Evolutionary conservation across 192 early-diverging fungal genomes (phyloP), one percentile per base, ranked within the genome.

Genomic region (Rhizophagus clarus): DNA sequence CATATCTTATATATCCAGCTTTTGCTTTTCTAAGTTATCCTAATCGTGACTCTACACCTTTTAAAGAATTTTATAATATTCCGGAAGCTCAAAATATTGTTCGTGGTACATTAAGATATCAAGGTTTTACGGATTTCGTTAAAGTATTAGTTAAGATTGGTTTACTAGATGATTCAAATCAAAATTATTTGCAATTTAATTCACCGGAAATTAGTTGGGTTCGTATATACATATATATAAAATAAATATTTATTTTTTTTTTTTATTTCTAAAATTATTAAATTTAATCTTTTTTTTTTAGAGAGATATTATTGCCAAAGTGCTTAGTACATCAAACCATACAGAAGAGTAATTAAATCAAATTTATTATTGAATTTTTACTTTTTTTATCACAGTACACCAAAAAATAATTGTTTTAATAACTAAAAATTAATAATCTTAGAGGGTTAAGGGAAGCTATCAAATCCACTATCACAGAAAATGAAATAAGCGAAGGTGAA

Each of bases 11-110:
- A 81, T 98, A 97, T 90, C 97, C 96, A 3, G 98, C 92, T 4
- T 99, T 95, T 83, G 95, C 96, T 20, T 95, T 97, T 82, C 96
- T 95, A 67, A 97, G 96, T 51, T 97, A 97, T 84, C 93, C 96
- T 69, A 99, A 99, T 93, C 95, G 98, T 79, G 98, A 99, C 85
- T 99, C 98, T 40, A 93, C 95, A 67, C 90, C 92, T 60, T 99
- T 98, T 87, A 92, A 91, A 83, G 92, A 96, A 87, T 92, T 94
- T 81, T 99, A 99, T 89, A 88, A 93, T 83, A 98, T 98, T 79
- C 96, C 96, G 20, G 96, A 98, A 81, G 95, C 95, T 34, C 87
- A 93, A 78, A 96, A 93, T n/a, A 91, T 97, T 76, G 87, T 99
- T 77, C 92, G 98, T 81, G 98, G 98, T 67, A 97, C 97, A 14